Evolutionary conservation across 1,284 basidiomycete genomes (phyloP).

Genomic region (Ustilago loliicola): DNA sequence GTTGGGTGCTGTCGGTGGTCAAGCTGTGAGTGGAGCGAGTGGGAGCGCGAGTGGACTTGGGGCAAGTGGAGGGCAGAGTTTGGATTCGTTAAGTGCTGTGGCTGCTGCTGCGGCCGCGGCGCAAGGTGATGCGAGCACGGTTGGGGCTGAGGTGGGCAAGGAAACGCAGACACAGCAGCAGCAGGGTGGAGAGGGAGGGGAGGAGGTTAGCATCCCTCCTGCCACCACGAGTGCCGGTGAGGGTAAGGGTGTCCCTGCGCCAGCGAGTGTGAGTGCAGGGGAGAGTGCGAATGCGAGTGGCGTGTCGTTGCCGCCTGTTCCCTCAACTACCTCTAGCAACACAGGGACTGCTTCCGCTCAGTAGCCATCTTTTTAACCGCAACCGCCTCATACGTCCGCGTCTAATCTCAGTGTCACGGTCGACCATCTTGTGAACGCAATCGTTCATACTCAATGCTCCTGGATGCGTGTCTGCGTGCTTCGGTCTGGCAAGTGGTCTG

Average conservation of each 20-base stretch:
- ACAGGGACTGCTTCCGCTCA: not conserved
- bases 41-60: not conserved
- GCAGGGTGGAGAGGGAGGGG: not conserved
- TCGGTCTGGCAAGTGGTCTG: not conserved
- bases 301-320: conserved; percentile 1
- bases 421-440: too few relatives aligned
- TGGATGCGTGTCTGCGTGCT: too few relatives aligned
- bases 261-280: not conserved
- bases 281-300: not conserved
- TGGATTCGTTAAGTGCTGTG: conserved; percentile 59
- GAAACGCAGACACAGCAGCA: not conserved
- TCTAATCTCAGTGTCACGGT: conserved; percentile 1
- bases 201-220: not conserved
- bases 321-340: not conserved
- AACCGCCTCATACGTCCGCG: not conserved
- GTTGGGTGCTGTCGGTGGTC: conserved; percentile 9
- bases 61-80: conserved; percentile 34
- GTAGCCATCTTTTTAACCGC: not conserved
- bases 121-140: not conserved
- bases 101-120: conserved; percentile 57
- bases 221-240: not conserved
- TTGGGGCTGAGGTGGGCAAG: not conserved
- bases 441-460: too few relatives aligned
- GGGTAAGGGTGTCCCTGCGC: not conserved
- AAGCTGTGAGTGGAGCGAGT: not conserved